Percentiles rank a stretch among this genome's conserved stretches.
Conservation (phyloP, 768 basidiomycete species). For the Chalciporus sphaerocephalus region DNA sequence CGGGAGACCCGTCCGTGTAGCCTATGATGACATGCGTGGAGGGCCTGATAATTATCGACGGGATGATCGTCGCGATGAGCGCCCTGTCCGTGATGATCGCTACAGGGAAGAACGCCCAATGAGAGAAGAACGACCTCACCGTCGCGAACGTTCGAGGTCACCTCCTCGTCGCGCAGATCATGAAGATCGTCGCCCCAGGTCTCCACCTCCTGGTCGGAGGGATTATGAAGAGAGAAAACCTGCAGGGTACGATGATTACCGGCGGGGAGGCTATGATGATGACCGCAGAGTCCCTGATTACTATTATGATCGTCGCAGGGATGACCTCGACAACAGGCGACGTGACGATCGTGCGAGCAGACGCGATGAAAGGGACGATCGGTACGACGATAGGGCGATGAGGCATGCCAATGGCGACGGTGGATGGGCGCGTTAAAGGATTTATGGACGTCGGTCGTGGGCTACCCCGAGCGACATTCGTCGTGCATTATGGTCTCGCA, state of each 20-base stretch:
- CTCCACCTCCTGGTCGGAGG: slow-evolving; percentile 70
- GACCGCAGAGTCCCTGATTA: slow-evolving; percentile 79
- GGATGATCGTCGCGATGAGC: slow-evolving; percentile 64
- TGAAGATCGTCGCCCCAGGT: slow-evolving; percentile 79
- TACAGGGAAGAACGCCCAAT: slow-evolving; percentile 55
- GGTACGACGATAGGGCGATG: slow-evolving; percentile 69
- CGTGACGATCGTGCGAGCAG: slow-evolving; percentile 69
- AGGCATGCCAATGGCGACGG: slow-evolving; percentile 76
- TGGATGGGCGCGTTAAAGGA: slow-evolving; percentile 68
- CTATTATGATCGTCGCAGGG: slow-evolving; percentile 86
- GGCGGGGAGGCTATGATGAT: slow-evolving; percentile 76
- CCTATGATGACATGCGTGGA: slow-evolving; percentile 60
- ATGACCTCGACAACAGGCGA: slow-evolving; percentile 53
- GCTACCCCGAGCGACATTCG: slow-evolving; percentile 25
- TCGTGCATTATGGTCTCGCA: slow-evolving; percentile 38
- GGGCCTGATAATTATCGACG: slow-evolving; percentile 73
- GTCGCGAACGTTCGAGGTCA: slow-evolving; percentile 82
- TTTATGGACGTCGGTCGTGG: slow-evolving; percentile 35
- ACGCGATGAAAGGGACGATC: slow-evolving; percentile 82
- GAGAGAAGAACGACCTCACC: slow-evolving; percentile 48
- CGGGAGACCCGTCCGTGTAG: slow-evolving; percentile 73
- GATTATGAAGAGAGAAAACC: slow-evolving; percentile 81
- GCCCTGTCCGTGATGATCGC: slow-evolving; percentile 50
- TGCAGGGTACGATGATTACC: slow-evolving; percentile 90
- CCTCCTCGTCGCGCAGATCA: slow-evolving; percentile 67